A percentile compares a stretch with the other conserved stretches of the same genome.
These are phyloP conservation scores for Globisporangium lucens DNA, from an alignment of 352 stramenopile species.

Conservation along the genomic window DNA sequence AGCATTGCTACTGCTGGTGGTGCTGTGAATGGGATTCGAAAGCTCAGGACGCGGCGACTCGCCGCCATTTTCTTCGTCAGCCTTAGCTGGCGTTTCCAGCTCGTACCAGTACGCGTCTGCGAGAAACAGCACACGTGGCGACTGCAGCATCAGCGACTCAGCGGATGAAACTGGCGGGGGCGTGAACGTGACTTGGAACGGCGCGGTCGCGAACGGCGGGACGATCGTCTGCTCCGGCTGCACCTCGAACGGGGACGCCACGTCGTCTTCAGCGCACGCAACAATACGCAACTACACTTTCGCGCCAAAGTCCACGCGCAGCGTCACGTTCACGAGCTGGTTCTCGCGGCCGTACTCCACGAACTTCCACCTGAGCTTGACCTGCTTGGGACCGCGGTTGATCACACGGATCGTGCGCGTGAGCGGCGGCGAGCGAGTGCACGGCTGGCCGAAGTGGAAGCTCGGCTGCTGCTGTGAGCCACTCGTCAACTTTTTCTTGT, in stretches of 20 bases:
- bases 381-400: constrained; percentile 62
- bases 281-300: constrained; percentile 44
- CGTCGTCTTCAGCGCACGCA: constrained; percentile 21
- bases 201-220: constrained; percentile 30
- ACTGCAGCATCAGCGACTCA: background rate
- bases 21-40: background rate
- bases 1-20: background rate
- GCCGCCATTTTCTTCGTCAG: background rate
- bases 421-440: constrained; percentile 34
- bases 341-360: constrained; percentile 43
- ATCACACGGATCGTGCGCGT: constrained; percentile 56
- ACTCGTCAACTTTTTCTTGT: constrained; percentile 17
- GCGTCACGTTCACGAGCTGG: constrained; percentile 49
- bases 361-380: constrained; percentile 58
- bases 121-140: constrained; percentile 41
- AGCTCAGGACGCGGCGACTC: background rate
- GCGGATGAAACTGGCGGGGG: constrained; percentile 15
- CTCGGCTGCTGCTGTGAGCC: constrained; percentile 24
- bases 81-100: background rate
- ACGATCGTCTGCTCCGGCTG: constrained; percentile 18
- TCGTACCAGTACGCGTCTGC: constrained; percentile 66
- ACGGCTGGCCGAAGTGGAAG: constrained; percentile 46
- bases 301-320: constrained; percentile 51
- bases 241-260: constrained; percentile 38
- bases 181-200: constrained; percentile 57